Conservation (phyloP, 2,329 filamentous ascomycete genomes). For the Hysterium pulicare region DNA sequence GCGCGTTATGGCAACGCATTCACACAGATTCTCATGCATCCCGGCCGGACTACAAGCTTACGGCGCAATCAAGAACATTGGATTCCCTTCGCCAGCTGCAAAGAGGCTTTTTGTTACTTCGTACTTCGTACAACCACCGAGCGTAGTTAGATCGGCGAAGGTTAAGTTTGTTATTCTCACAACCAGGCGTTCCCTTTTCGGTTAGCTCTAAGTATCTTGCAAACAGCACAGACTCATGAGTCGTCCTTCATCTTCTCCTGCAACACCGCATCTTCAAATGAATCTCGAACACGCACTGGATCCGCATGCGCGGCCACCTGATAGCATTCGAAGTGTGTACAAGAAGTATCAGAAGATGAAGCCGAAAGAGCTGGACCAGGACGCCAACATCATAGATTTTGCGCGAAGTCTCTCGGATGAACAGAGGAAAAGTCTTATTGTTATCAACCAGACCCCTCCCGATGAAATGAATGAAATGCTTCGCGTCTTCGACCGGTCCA, state of each 20-base stretch:
- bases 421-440: constrained; percentile 15
- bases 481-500: constrained; percentile 16
- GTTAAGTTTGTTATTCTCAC: too few relatives aligned
- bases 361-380: constrained; percentile 48
- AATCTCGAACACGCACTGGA: constrained; percentile 49
- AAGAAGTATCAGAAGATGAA: constrained; percentile 68
- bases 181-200: too few relatives aligned
- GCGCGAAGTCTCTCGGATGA: constrained; percentile 26
- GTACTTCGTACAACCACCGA: too few relatives aligned
- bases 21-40: too few relatives aligned
- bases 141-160: too few relatives aligned
- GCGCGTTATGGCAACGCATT: too few relatives aligned
- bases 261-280: neutral
- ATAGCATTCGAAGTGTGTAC: constrained; percentile 66
- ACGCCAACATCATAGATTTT: constrained; percentile 42
- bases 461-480: constrained; percentile 21
- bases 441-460: constrained; percentile 19
- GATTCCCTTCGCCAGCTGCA: too few relatives aligned
- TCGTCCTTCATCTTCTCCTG: neutral
- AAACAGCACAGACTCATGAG: too few relatives aligned
- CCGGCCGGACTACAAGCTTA: too few relatives aligned
- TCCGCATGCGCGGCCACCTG: constrained; percentile 74
- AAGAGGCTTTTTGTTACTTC: too few relatives aligned
- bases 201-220: too few relatives aligned
- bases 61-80: too few relatives aligned